Conservation (phyloP, 495 filamentous ascomycete genomes). For the Talaromyces trachyspermus region DNA sequence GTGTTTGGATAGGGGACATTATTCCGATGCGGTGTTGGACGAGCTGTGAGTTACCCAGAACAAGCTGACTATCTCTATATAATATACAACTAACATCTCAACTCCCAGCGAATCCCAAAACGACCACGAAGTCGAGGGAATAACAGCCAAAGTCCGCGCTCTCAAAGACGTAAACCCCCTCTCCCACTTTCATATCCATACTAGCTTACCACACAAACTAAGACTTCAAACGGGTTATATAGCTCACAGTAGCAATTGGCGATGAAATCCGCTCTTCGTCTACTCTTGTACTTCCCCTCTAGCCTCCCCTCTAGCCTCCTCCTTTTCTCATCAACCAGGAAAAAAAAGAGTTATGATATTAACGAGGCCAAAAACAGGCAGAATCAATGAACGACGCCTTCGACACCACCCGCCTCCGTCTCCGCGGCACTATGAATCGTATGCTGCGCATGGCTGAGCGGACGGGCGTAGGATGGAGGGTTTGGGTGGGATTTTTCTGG, state of each 20-base stretch:
- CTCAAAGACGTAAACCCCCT: constrained; percentile 72
- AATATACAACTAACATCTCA: not conserved
- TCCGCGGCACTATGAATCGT: constrained; percentile 89
- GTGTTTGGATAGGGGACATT: constrained; percentile 80
- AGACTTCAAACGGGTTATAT: constrained; percentile 1
- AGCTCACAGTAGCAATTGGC: constrained; percentile 90
- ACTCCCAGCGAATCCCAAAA: constrained; percentile 70
- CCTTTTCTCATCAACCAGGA: not conserved
- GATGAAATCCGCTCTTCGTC: constrained; percentile 87
- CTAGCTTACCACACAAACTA: constrained; percentile 1
- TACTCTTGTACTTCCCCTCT: constrained; percentile 69
- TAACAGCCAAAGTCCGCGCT: constrained; percentile 82
- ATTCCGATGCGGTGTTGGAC: constrained; percentile 85
- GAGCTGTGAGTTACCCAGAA: constrained; percentile 44
- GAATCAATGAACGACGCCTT: constrained; percentile 67
- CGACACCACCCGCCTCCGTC: constrained; percentile 68
- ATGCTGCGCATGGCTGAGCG: constrained; percentile 95
- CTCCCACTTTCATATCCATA: constrained; percentile 8
- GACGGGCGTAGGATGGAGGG: constrained; percentile 89
- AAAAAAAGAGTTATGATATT: not conserved
- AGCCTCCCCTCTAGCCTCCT: not conserved
- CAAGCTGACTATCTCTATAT: not conserved
- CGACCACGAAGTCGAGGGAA: constrained; percentile 81
- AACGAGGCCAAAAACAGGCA: not conserved
- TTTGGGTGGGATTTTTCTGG: constrained; percentile 84